These are phyloP conservation scores for Mycena metata DNA, from an alignment of 768 basidiomycete species.

Conservation along the genomic window DNA sequence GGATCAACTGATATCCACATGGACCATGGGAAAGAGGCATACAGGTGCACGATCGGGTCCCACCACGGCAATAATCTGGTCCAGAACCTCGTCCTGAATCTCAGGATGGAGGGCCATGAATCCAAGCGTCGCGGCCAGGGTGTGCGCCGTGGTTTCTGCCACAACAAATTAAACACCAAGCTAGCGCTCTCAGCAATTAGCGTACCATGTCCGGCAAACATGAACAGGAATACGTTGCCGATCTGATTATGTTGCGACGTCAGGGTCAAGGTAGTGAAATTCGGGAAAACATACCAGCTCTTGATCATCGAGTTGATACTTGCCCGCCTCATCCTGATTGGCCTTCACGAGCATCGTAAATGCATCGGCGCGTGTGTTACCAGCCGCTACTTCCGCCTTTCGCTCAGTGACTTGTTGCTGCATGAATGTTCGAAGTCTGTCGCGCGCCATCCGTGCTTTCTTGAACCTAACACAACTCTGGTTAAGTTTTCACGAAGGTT, in stretches of 20 bases:
- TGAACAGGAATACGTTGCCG: constrained; percentile 64
- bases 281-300: constrained; percentile 51
- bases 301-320: constrained; percentile 54
- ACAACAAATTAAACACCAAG: not conserved
- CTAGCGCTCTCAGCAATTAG: not conserved
- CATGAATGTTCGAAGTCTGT: constrained; percentile 55
- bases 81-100: constrained; percentile 61
- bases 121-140: constrained; percentile 61
- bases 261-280: not conserved
- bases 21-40: not conserved
- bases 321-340: constrained; percentile 57
- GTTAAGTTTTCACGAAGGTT: too few relatives aligned
- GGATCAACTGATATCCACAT: constrained; percentile 7
- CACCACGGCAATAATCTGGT: constrained; percentile 57
- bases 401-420: constrained; percentile 51
- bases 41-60: constrained; percentile 53
- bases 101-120: constrained; percentile 61
- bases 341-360: constrained; percentile 61
- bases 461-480: constrained; percentile 2
- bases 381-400: constrained; percentile 47
- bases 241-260: constrained; percentile 49
- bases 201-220: constrained; percentile 72
- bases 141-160: constrained; percentile 65
- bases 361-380: constrained; percentile 45
- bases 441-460: constrained; percentile 44